These are phyloP conservation scores for Eucalyptus tenuipes DNA, from an alignment of 345 rosid species.

Conservation along the genomic window DNA sequence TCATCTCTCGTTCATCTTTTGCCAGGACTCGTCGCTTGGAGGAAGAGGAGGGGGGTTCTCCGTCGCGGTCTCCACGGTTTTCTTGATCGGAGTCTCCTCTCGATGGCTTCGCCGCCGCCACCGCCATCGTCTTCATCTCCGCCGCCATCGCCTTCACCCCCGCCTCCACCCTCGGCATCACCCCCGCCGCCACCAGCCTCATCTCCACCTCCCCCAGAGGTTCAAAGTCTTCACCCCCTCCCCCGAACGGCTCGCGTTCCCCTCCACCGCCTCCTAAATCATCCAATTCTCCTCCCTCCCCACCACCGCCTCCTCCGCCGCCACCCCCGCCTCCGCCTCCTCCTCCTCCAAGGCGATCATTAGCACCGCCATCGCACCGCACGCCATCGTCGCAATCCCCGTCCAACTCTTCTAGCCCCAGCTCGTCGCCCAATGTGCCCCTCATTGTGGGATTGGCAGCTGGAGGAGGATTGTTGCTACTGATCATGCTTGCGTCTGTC, in stretches of 20 bases:
- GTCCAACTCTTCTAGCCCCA: background rate
- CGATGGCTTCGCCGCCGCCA: background rate
- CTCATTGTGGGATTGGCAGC: constrained; percentile 22
- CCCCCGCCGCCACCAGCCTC: background rate
- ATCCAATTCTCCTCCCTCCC: background rate
- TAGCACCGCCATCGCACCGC: constrained; percentile 19
- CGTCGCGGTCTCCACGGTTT: background rate
- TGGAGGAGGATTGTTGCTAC: constrained; percentile 26
- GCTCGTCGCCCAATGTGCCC: background rate
- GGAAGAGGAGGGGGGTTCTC: background rate
- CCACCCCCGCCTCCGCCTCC: constrained; percentile 10
- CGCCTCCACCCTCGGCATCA: background rate
- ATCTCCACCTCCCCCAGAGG: background rate
- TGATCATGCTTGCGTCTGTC: constrained; percentile 17
- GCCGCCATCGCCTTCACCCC: background rate
- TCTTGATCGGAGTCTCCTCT: background rate
- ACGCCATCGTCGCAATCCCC: background rate
- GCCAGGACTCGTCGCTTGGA: background rate
- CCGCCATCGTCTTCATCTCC: background rate
- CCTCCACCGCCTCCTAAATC: constrained; percentile 7
- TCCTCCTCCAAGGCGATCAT: constrained; percentile 18
- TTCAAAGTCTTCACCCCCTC: background rate
- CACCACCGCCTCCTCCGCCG: constrained; percentile 11
- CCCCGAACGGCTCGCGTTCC: background rate
- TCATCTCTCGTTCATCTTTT: background rate